Evolutionary conservation across 2,329 filamentous ascomycete genomes (phyloP).

Genomic region (Colletotrichum kahawae): DNA sequence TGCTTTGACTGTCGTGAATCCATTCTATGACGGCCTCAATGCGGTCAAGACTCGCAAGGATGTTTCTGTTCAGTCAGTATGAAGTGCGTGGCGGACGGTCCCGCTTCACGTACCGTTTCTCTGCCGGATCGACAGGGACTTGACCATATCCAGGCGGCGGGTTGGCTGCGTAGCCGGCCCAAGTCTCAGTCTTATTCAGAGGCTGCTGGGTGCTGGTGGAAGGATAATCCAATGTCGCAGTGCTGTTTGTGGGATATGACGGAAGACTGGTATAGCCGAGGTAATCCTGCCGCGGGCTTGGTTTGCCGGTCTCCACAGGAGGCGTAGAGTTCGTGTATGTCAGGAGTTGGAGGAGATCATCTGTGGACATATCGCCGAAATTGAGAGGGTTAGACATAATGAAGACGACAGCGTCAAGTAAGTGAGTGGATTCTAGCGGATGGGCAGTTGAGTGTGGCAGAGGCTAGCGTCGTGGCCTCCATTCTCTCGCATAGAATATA

Average conservation of each 20-base stretch:
- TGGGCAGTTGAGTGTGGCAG: background rate
- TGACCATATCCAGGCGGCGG: background rate
- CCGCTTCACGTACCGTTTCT: background rate
- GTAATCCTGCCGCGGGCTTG: background rate
- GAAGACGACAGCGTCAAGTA: background rate
- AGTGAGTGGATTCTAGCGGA: background rate
- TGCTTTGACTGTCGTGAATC: background rate
- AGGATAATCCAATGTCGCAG: background rate
- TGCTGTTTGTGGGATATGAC: background rate
- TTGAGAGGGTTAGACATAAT: background rate
- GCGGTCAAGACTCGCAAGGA: background rate
- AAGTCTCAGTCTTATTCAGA: background rate
- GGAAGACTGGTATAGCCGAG: background rate
- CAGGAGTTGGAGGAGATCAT: background rate
- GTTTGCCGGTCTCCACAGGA: background rate
- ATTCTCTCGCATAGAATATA: background rate
- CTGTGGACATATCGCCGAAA: background rate
- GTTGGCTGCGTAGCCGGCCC: background rate
- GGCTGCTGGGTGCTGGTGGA: background rate
- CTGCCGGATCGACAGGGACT: background rate
- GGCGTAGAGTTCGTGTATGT: background rate
- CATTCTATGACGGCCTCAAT: background rate
- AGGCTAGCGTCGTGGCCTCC: background rate
- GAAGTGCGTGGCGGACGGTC: background rate
- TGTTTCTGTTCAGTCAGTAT: background rate